phyloP scores from a whole-genome alignment of 805 yeast genomes.

The Yamadazyma sp. region DNA sequence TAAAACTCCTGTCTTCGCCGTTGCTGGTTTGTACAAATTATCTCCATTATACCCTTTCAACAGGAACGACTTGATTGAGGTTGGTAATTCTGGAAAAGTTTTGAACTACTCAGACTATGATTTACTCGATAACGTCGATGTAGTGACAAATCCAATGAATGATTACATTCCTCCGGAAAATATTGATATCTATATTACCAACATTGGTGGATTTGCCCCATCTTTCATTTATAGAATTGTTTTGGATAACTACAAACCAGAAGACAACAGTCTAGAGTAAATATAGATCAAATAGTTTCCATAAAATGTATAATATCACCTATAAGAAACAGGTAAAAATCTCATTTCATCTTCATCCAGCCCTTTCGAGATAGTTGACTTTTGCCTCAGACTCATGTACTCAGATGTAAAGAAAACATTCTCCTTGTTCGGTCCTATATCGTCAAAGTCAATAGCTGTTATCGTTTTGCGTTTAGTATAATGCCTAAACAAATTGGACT shows the following conservation, averaged over 20 bases:
- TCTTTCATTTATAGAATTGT: conserved; percentile 94
- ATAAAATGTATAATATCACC: no score
- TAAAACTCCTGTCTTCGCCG: conserved; percentile 93
- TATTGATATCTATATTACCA: conserved; percentile 91
- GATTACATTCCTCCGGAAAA: conserved; percentile 94
- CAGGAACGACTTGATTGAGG: conserved; percentile 78
- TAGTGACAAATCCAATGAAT: conserved; percentile 77
- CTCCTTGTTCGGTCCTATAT: no score
- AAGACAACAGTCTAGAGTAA: conserved; percentile 65
- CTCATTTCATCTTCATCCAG: no score
- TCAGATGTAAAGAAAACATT: no score
- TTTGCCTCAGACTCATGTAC: no score
- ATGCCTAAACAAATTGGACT: no score
- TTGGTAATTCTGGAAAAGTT: conserved; percentile 91
- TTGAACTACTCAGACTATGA: conserved; percentile 70
- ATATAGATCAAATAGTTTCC: conserved; percentile 2
- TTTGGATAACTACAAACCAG: conserved; percentile 86
- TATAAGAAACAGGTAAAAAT: background rate
- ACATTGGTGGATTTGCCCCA: conserved; percentile 95
- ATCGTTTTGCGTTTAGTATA: no score
- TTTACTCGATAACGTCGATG: conserved; percentile 70
- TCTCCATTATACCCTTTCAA: conserved; percentile 92
- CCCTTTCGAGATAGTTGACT: no score
- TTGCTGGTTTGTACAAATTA: conserved; percentile 89
- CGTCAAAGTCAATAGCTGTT: no score